Conservation (phyloP, 257 asterid species). For the Ocimum tenuiflorum region DNA sequence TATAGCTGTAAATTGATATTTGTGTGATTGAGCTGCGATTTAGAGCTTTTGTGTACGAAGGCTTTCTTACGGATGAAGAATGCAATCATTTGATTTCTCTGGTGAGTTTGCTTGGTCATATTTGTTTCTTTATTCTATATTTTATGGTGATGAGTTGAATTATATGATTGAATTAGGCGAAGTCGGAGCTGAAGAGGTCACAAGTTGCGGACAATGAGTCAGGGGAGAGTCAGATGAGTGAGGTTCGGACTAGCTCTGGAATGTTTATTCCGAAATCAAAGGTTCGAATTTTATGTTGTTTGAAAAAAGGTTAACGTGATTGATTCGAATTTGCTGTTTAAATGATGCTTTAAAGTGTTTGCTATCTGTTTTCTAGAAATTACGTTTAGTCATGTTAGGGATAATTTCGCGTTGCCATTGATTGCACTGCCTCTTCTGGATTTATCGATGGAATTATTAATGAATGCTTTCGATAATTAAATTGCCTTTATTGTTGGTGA, state of each 20-base stretch:
- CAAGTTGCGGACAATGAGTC: conserved; percentile 79
- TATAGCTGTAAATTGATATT: not conserved
- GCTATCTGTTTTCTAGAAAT: not conserved
- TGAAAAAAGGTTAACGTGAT: too few relatives aligned
- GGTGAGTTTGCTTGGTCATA: conserved; percentile 38
- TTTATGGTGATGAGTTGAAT: conserved; percentile 3
- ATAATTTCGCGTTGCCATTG: not conserved
- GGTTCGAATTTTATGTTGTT: conserved; percentile 47
- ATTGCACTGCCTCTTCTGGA: conserved; percentile 9
- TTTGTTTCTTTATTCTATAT: not conserved
- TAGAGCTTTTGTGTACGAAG: conserved; percentile 89
- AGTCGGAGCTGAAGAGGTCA: conserved; percentile 83
- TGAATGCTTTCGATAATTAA: not conserved
- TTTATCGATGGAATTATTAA: too few relatives aligned
- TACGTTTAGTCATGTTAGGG: not conserved
- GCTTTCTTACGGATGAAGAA: conserved; percentile 82
- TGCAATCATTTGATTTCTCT: conserved; percentile 82
- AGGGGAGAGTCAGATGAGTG: conserved; percentile 66
- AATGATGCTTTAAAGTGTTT: not conserved
- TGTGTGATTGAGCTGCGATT: conserved; percentile 15
- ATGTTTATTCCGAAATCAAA: conserved; percentile 75
- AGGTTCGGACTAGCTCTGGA: conserved; percentile 97
- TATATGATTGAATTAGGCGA: conserved; percentile 49
- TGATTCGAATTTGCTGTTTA: conserved; percentile 8
- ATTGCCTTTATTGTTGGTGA: not conserved